A percentile compares a stretch with the other conserved stretches of the same genome.
Evolutionary conservation across 345 rosid species (phyloP).

Genomic region (Raphanus raphanistrum): DNA sequence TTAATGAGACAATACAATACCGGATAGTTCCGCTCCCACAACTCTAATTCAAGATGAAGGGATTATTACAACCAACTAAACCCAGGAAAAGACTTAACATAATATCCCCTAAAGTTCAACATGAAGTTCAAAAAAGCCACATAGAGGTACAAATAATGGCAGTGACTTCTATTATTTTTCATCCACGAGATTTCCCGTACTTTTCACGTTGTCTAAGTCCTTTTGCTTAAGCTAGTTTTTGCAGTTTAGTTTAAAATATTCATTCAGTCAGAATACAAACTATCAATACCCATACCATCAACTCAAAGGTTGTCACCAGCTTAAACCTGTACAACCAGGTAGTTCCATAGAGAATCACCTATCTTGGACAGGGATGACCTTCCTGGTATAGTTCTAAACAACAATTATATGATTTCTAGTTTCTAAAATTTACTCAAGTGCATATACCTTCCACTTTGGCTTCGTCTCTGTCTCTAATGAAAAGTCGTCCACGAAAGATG

Average conservation of each 20-base stretch:
- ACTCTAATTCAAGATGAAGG: slow-evolving; percentile 13
- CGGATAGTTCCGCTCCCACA: slow-evolving; percentile 4
- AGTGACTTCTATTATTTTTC: slow-evolving; percentile 3
- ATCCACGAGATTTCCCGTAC: slow-evolving; percentile 13
- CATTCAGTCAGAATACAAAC: neutral
- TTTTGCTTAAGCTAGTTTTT: slow-evolving; percentile 4
- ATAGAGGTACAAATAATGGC: slow-evolving; percentile 22
- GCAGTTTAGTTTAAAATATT: neutral
- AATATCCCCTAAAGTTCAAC: slow-evolving; percentile 19
- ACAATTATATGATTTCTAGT: slow-evolving; percentile 16
- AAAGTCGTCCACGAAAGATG: slow-evolving; percentile 88
- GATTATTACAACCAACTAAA: slow-evolving; percentile 14
- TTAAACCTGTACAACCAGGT: slow-evolving; percentile 6
- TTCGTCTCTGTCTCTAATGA: slow-evolving; percentile 92
- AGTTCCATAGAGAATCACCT: slow-evolving; percentile 17
- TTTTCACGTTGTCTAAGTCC: slow-evolving; percentile 7
- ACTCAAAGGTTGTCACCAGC: neutral
- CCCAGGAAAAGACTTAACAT: slow-evolving; percentile 14
- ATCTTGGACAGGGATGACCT: neutral
- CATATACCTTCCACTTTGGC: slow-evolving; percentile 96
- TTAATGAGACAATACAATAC: neutral
- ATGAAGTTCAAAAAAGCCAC: slow-evolving; percentile 11
- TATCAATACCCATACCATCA: slow-evolving; percentile 1
- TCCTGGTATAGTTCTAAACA: neutral
- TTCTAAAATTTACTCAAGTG: slow-evolving; percentile 24